Evolutionary conservation across 2,329 filamentous ascomycete species (phyloP).

Genomic region (Aspergillus aculeatinus): DNA sequence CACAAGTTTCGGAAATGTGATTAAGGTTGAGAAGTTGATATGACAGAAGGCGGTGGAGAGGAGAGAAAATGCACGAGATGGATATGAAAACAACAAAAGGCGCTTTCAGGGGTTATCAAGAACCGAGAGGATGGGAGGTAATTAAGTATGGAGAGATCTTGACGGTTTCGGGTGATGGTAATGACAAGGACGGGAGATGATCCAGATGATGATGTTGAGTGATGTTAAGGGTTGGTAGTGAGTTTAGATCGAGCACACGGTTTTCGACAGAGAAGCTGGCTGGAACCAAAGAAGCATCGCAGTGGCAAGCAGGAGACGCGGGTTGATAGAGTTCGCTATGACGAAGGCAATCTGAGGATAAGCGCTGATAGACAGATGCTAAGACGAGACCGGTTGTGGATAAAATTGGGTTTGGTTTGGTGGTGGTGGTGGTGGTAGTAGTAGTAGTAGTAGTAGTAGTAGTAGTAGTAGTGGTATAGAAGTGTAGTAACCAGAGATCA

Average conservation of each 20-base stretch:
- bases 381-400: neutral
- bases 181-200: neutral
- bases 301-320: conserved; percentile 17
- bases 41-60: conserved; percentile 4
- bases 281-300: conserved; percentile 17
- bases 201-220: conserved; percentile 8
- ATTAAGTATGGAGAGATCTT: conserved; percentile 9
- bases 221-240: neutral
- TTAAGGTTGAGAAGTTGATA: neutral
- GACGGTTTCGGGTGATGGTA: neutral
- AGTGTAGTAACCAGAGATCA: neutral
- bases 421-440: neutral
- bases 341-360: conserved; percentile 9
- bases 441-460: too few species aligned
- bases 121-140: neutral
- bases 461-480: neutral
- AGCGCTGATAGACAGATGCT: neutral
- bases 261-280: conserved; percentile 3
- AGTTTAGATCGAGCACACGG: conserved; percentile 3
- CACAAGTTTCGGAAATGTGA: neutral
- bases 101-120: neutral
- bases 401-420: neutral
- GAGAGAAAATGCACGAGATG: conserved; percentile 1
- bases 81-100: neutral
- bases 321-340: conserved; percentile 16